phyloP scores from a whole-genome alignment of 345 rosid genomes.

The Citrus maxima region DNA sequence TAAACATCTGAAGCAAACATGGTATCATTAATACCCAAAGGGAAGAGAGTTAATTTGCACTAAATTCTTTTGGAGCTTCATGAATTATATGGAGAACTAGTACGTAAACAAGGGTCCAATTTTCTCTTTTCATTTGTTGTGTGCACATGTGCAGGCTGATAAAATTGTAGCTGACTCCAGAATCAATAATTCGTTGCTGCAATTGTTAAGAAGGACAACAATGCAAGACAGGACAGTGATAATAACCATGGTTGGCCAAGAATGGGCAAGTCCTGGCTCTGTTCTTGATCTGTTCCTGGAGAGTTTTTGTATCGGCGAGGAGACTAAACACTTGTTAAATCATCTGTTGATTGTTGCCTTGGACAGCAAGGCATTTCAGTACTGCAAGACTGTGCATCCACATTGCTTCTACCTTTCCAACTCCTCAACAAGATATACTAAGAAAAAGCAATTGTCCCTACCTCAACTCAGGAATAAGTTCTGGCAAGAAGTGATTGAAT shows the following conservation, averaged over 20 bases:
- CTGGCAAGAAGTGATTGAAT: constrained; percentile 22
- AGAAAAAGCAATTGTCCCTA: not conserved
- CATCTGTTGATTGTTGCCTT: constrained; percentile 44
- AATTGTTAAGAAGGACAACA: constrained; percentile 30
- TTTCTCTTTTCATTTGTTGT: not conserved
- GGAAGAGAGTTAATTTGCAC: not conserved
- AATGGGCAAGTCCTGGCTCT: constrained; percentile 42
- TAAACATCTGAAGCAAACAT: not conserved
- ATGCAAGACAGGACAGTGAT: constrained; percentile 36
- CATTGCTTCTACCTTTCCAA: constrained; percentile 33
- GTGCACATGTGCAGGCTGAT: constrained; percentile 10
- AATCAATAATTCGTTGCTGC: constrained; percentile 11
- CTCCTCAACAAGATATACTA: not conserved
- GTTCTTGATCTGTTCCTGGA: constrained; percentile 50
- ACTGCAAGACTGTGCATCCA: constrained; percentile 35
- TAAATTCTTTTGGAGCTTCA: not conserved
- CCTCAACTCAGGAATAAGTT: constrained; percentile 12
- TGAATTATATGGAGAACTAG: not conserved
- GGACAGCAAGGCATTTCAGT: constrained; percentile 34
- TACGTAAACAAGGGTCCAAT: too few relatives aligned
- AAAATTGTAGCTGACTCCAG: not conserved
- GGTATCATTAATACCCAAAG: not conserved
- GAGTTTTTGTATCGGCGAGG: constrained; percentile 42
- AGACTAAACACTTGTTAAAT: constrained; percentile 34
- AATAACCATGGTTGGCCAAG: constrained; percentile 35